These are phyloP conservation scores for Schizosaccharomyces pombe DNA, from an alignment of 805 yeast genomes.

Conservation along the genomic window DNA sequence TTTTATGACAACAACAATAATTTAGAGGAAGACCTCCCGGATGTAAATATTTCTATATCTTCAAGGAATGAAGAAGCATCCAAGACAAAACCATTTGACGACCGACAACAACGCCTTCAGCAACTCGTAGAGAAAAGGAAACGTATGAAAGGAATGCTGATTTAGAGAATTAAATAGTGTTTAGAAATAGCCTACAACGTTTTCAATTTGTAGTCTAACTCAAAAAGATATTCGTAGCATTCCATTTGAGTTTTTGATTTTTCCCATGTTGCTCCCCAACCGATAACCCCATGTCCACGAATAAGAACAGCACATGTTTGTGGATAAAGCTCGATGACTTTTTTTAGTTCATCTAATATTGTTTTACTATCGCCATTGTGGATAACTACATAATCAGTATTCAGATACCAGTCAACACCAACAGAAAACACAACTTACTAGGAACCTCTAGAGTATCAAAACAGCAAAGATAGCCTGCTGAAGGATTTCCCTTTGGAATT, in stretches of 20 bases:
- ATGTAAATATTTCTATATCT: not conserved
- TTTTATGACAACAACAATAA: no score
- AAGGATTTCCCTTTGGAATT: constrained; percentile 31
- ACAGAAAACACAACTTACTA: constrained; percentile 13
- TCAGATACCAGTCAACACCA: not conserved
- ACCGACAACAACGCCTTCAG: not conserved
- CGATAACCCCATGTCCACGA: constrained; percentile 79
- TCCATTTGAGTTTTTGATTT: constrained; percentile 38
- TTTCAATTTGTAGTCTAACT: not conserved
- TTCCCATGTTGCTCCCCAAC: constrained; percentile 84
- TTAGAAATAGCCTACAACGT: no score
- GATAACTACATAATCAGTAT: constrained; percentile 21
- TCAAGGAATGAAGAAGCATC: not conserved
- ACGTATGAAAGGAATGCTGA: not conserved
- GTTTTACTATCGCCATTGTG: constrained; percentile 77
- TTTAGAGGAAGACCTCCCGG: not conserved
- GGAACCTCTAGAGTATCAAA: constrained; percentile 65
- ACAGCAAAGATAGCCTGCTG: constrained; percentile 45
- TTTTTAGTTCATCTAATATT: constrained; percentile 39
- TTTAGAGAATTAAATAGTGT: no score
- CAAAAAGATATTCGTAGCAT: constrained; percentile 3
- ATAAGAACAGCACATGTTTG: constrained; percentile 67
- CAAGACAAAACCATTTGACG: not conserved
- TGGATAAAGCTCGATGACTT: constrained; percentile 46
- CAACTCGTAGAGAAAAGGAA: not conserved